Evolutionary conservation across 2,329 filamentous ascomycete genomes (phyloP), one percentile per base, ranked within the genome.

Genomic region (Aspergillus ustus): DNA sequence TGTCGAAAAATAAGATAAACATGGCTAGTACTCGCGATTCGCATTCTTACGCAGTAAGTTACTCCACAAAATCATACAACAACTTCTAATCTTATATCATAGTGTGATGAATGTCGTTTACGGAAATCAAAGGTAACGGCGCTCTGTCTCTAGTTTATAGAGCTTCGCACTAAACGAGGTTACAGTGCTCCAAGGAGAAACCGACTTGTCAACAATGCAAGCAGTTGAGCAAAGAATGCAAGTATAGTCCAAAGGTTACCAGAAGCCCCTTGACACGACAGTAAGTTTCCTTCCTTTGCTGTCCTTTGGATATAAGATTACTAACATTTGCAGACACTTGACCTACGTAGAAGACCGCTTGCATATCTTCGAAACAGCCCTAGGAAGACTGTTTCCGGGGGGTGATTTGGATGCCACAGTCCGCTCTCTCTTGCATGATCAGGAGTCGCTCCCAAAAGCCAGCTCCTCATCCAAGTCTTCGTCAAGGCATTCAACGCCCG

Each of bases 201-300:
- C 78, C 78, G 37, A 66, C 67, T 52, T 80, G 78, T 61, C 63
- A 72, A 37, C 73, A 77, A 68, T 80, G 78, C 63, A 70, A 69
- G 60, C 77, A 79, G 59, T 63, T 79, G 55, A 72, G 73, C 57
- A 77, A 77, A 62, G 70, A 77, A 61, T 80, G 78, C 69, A 72
- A 73, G 29, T 80, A 80, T 65, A 79, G 78, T 57, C 77, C 76
- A 2, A 79, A 78, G 65, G 66, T 78, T n/a, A 72, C 72, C 46
- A 70, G 78, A 52, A 80, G 77, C 55, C 77, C 78, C 46, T 67
- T 80, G 55, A 80, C 78, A 34, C 69, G 78, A 61, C 76, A 78
- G 75, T 79, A 67, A 70, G 75, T 70, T 52, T 37, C 52, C 22
- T 31, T 8, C 44, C 20, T 29, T n/a, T 13, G 13, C 37, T 46